Percentiles rank a stretch among this genome's conserved stretches.
phyloP scores from a whole-genome alignment of 208 protist genomes.

The Acanthamoeba lenticulata region DNA sequence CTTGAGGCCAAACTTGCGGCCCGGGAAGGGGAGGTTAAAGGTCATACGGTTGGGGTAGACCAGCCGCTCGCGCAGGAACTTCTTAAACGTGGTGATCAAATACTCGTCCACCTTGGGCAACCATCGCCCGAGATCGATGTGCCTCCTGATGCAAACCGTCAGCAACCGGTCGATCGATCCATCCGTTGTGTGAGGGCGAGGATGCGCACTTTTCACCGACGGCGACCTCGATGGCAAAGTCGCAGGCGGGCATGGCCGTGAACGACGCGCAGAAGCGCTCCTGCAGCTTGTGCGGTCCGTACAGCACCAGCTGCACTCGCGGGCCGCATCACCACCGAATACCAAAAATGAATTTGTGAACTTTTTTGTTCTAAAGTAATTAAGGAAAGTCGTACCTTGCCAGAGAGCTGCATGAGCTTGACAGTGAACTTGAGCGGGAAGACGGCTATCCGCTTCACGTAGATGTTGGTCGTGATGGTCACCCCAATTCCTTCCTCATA shows the following conservation, averaged over 20 bases:
- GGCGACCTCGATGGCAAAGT: neutral
- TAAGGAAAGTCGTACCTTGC: too few relatives aligned
- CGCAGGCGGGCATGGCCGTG: neutral
- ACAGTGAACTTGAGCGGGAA: slow-evolving; percentile 12
- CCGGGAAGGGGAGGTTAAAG: slow-evolving; percentile 5
- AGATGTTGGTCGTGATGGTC: neutral
- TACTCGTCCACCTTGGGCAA: slow-evolving; percentile 29
- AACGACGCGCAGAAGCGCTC: slow-evolving; percentile 1
- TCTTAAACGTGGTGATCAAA: slow-evolving; percentile 11
- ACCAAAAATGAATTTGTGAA: too few relatives aligned
- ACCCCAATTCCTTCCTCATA: neutral
- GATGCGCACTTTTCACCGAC: neutral
- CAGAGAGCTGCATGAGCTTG: neutral
- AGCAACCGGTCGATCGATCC: neutral
- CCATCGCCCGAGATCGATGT: neutral
- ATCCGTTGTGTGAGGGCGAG: neutral
- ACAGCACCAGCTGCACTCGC: neutral
- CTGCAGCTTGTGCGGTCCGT: neutral
- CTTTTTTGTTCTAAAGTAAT: too few relatives aligned
- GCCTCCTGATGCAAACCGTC: neutral
- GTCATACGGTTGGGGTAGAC: slow-evolving; percentile 30
- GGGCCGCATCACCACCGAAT: too few relatives aligned
- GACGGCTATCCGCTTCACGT: neutral
- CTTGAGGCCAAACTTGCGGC: slow-evolving; percentile 37
- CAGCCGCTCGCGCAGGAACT: neutral